Percentiles rank a stretch among this genome's conserved stretches.
Evolutionary conservation across 2,329 filamentous ascomycete species (phyloP).

Genomic region (Trichophyton benhamiae): DNA sequence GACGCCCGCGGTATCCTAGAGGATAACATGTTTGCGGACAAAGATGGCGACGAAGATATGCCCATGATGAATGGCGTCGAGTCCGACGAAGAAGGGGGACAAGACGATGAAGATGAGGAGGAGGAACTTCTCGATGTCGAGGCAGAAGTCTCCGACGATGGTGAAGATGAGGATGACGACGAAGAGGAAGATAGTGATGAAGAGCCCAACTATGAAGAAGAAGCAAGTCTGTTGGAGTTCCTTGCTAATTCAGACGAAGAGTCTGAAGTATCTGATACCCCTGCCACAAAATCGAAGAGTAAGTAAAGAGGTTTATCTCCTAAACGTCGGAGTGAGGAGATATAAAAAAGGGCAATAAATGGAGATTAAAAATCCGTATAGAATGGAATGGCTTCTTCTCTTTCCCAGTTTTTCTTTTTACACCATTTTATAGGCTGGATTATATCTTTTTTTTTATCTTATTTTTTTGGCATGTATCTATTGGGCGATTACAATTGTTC

Average conservation of each 20-base stretch:
- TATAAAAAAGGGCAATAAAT: background rate
- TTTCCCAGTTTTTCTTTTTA: background rate
- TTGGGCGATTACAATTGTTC: background rate
- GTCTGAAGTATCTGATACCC: background rate
- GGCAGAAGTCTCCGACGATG: constrained; percentile 32
- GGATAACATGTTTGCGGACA: constrained; percentile 26
- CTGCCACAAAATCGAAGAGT: background rate
- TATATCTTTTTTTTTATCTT: background rate
- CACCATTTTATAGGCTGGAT: background rate
- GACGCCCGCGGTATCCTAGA: constrained; percentile 8
- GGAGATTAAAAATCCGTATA: background rate
- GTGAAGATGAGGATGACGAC: constrained; percentile 34
- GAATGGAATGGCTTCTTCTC: background rate
- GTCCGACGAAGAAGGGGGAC: constrained; percentile 33
- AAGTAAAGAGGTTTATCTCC: background rate
- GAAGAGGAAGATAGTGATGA: constrained; percentile 40
- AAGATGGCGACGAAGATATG: constrained; percentile 48
- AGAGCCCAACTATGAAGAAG: constrained; percentile 49
- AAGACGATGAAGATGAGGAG: constrained; percentile 34
- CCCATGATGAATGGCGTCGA: constrained; percentile 42
- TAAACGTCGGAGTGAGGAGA: background rate
- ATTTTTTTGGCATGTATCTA: background rate
- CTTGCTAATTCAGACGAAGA: constrained; percentile 36
- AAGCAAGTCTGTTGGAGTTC: constrained; percentile 36
- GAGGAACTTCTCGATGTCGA: constrained; percentile 35